These are phyloP conservation scores for Candida fluviatilis DNA, from an alignment of 805 yeast genomes.

Conservation along the genomic window DNA sequence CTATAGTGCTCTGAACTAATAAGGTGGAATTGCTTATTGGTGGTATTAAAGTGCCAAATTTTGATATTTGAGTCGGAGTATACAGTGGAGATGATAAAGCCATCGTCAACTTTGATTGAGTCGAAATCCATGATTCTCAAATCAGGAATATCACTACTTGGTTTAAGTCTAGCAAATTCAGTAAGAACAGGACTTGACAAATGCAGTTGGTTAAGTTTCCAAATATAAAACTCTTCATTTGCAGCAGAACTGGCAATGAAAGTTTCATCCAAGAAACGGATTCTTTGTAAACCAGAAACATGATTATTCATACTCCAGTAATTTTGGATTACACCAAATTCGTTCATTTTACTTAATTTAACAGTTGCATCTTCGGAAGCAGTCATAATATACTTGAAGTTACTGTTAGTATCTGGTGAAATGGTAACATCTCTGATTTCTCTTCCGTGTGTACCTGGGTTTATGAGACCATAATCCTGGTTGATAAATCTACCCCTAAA, in stretches of 20 bases:
- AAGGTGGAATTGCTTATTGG: slow-evolving; percentile 34
- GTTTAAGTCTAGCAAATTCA: slow-evolving; percentile 50
- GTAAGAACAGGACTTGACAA: slow-evolving; percentile 41
- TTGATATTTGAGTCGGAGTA: slow-evolving; percentile 83
- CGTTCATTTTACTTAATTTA: slow-evolving; percentile 43
- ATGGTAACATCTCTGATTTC: slow-evolving; percentile 76
- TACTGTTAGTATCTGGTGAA: slow-evolving; percentile 30
- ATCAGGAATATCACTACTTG: slow-evolving; percentile 64
- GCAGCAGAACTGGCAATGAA: slow-evolving; percentile 59
- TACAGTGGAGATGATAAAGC: slow-evolving; percentile 60
- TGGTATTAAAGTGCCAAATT: slow-evolving; percentile 51
- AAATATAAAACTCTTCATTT: slow-evolving; percentile 80
- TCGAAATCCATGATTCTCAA: slow-evolving; percentile 87
- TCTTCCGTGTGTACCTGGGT: slow-evolving; percentile 82
- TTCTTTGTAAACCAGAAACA: slow-evolving; percentile 81
- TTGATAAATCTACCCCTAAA: slow-evolving; percentile 16
- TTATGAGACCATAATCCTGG: slow-evolving; percentile 23
- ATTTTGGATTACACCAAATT: slow-evolving; percentile 41
- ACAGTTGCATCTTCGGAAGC: slow-evolving; percentile 90
- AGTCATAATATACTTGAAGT: slow-evolving; percentile 50
- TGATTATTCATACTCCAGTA: slow-evolving; percentile 72
- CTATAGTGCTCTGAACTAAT: slow-evolving; percentile 52
- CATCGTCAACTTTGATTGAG: slow-evolving; percentile 37
- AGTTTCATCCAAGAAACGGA: slow-evolving; percentile 54
- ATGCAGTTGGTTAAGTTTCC: slow-evolving; percentile 52